phyloP scores from a whole-genome alignment of 495 filamentous ascomycete genomes.

The Recurvomyces mirabilis region DNA sequence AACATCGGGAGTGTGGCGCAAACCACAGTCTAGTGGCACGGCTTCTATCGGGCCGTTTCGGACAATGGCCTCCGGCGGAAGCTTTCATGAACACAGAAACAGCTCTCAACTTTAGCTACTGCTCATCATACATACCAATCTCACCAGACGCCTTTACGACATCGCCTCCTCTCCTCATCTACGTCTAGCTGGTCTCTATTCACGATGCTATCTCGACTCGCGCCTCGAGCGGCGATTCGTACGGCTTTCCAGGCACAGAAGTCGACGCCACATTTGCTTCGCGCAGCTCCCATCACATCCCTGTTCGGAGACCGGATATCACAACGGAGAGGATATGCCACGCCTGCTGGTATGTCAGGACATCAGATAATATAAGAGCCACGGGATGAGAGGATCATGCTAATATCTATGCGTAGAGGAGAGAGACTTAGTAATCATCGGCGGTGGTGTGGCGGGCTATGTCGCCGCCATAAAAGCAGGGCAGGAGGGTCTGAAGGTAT shows the following conservation, averaged over 20 bases:
- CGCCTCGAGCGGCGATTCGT: constrained; percentile 12
- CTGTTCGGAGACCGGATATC: constrained; percentile 15
- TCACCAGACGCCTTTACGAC: too few relatives aligned
- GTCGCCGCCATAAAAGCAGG: constrained; percentile 98
- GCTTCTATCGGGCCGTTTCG: too few relatives aligned
- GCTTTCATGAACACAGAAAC: not conserved
- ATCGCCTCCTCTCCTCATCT: not conserved
- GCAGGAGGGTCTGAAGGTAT: constrained; percentile 91
- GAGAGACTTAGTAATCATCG: constrained; percentile 87
- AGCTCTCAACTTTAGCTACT: not conserved
- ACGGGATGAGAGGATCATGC: constrained; percentile 4
- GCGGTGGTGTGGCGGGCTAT: constrained; percentile 96
- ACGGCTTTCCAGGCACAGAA: constrained; percentile 9
- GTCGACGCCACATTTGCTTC: constrained; percentile 9
- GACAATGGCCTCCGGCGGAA: too few relatives aligned
- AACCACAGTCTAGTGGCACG: too few relatives aligned
- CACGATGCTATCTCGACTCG: constrained; percentile 13
- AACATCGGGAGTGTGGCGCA: too few relatives aligned
- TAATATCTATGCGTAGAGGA: constrained; percentile 46
- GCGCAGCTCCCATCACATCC: constrained; percentile 16
- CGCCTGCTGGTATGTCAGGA: constrained; percentile 55
- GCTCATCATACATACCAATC: too few relatives aligned
- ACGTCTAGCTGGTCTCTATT: too few relatives aligned
- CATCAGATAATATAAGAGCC: not conserved
- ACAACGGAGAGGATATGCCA: constrained; percentile 54